Evolutionary conservation across 2,329 filamentous ascomycete species (phyloP).

Genomic region (Fusarium lyarnte): DNA sequence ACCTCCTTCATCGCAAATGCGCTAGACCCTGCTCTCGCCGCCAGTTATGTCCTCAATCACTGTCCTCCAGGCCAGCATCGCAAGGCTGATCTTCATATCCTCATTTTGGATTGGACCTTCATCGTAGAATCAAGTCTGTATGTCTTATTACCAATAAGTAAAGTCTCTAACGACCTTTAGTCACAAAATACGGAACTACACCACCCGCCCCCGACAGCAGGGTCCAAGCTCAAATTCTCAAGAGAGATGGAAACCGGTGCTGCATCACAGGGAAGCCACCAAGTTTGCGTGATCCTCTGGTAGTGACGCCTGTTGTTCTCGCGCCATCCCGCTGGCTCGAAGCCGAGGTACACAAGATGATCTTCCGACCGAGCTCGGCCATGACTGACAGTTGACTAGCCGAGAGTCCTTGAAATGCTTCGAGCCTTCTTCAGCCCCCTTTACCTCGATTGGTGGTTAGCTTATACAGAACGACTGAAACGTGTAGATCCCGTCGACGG

Average conservation of each 20-base stretch:
- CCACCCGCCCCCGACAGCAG: not conserved
- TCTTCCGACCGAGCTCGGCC: not conserved
- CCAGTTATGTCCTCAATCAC: accelerated
- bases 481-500: not conserved
- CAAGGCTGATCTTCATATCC: accelerated
- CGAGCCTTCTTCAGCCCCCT: not conserved
- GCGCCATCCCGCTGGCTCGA: not conserved
- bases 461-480: too few species aligned
- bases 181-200: not conserved
- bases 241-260: not conserved
- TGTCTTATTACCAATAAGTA: accelerated
- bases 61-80: accelerated
- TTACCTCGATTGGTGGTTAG: not conserved
- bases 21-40: accelerated
- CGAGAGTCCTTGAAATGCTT: not conserved
- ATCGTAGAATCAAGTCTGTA: not conserved
- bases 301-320: not conserved
- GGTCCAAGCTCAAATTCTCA: not conserved
- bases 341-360: not conserved
- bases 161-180: not conserved
- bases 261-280: not conserved
- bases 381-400: not conserved
- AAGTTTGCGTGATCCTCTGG: not conserved
- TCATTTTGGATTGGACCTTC: not conserved
- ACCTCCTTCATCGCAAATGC: accelerated